Base-by-base conservation (phyloP, 225 moss, liverwort and hornwort species). In the Bryoerythrophyllum caledonicum region DNA sequence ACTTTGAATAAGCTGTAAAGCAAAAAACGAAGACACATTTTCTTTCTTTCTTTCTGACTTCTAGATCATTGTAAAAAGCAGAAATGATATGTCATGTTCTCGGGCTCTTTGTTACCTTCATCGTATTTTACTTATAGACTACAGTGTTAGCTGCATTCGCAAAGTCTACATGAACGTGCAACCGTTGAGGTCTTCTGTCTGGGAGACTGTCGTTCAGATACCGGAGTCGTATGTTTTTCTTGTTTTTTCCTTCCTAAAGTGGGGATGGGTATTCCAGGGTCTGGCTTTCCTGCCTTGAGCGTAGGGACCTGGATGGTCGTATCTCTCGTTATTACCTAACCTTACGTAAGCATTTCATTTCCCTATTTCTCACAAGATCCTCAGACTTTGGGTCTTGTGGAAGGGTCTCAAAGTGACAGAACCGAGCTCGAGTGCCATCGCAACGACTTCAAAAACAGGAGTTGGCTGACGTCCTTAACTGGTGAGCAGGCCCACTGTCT, bases 1-100 rank as follows among this genome's bases (percentile, higher is more conserved):
- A 63, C 58, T 76, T 76, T 76, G 79, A 80, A 63, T 76, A 80
- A 76, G 83, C 79, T 83, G 80, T 68, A 63, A 58, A 83, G 76
- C 72, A 69, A 46, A n/a, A n/a, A 72, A 59, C 73, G 76, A 59
- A 68, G 68, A 76, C 63, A 63, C 57, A 32, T 0, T 26, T 79
- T 46, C 10, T 52, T 58, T 72, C 9, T 51, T 58, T 73, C 34
- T 72, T 79, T 80, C 52, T 73, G 73, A 76, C 51, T 65, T 34
- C 8, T 76, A 73, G 76, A 24, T 40, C 62, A 75, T 52, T 76
- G 76, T 76, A 64, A 64, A 73, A 63, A 63, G 54, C 34, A 72
- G 68, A 80, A 67, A 32, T 76, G 68, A 64, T 58, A 63, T 80
- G 37, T 76, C 63, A 72, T 69, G 43, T 58, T 68, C 63, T 55